These are phyloP conservation scores for Phoma sp. DNA, from an alignment of 2,329 filamentous ascomycete species.

Conservation along the genomic window DNA sequence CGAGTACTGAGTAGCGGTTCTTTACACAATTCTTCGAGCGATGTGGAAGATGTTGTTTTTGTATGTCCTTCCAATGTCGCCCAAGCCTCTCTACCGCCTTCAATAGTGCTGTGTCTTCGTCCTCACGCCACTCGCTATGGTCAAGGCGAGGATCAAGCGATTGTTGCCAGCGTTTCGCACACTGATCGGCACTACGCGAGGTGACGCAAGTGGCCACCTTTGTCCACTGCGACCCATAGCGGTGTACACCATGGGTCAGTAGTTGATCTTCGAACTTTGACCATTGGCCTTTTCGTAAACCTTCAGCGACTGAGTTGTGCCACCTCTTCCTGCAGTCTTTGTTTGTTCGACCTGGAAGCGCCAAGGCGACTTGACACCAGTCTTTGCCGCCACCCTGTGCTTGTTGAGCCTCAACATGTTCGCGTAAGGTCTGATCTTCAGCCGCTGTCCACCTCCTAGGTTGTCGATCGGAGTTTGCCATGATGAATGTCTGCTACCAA, in stretches of 20 bases:
- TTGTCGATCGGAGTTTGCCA: constrained; percentile 2
- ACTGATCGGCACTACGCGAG: constrained; percentile 53
- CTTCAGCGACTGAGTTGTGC: constrained; percentile 49
- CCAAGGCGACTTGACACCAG: constrained; percentile 48
- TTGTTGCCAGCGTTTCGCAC: constrained; percentile 58
- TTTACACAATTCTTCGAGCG: constrained; percentile 51
- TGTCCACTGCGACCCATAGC: constrained; percentile 52
- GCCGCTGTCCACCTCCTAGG: constrained; percentile 26
- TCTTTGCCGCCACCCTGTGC: constrained; percentile 9
- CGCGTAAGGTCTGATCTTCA: constrained; percentile 35
- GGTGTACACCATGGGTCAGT: constrained; percentile 44
- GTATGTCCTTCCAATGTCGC: constrained; percentile 51
- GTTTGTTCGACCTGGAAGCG: constrained; percentile 52
- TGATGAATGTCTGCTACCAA: too few species aligned
- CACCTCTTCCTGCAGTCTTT: constrained; percentile 57
- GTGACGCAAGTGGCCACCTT: constrained; percentile 51
- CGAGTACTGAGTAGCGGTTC: constrained; percentile 41
- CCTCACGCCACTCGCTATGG: constrained; percentile 48
- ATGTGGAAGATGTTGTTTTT: constrained; percentile 43
- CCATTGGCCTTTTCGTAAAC: constrained; percentile 54
- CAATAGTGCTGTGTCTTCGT: constrained; percentile 38
- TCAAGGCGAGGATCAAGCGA: constrained; percentile 53
- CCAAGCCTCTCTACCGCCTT: constrained; percentile 31
- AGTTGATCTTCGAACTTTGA: constrained; percentile 46
- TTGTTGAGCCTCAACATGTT: constrained; percentile 34